A percentile compares a stretch with the other conserved stretches of the same genome.
Conservation (phyloP, 768 basidiomycete species). For the Lactifluus echinatus region DNA sequence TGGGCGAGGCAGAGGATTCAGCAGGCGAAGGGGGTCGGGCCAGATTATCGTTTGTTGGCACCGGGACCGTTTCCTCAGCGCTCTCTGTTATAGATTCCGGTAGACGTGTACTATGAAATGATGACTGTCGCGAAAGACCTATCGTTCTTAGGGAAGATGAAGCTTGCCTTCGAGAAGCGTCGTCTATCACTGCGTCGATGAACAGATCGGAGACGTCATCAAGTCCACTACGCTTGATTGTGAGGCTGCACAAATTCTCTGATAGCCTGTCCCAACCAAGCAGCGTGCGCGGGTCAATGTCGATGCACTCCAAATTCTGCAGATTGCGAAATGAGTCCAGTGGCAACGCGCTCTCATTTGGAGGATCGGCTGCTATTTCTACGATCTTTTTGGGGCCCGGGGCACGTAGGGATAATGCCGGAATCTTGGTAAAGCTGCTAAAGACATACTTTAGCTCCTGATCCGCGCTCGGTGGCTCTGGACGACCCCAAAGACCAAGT, state of each 20-base stretch:
- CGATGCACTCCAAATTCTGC: constrained; percentile 61
- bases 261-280: constrained; percentile 79
- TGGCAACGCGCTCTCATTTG: constrained; percentile 68
- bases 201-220: constrained; percentile 76
- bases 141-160: constrained; percentile 38
- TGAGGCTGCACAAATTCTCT: constrained; percentile 62
- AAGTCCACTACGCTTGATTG: constrained; percentile 69
- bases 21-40: constrained; percentile 13
- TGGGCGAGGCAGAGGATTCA: constrained; percentile 24
- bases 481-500: constrained; percentile 60
- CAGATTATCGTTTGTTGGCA: constrained; percentile 20
- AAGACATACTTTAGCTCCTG: constrained; percentile 78
- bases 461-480: constrained; percentile 52
- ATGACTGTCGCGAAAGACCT: constrained; percentile 33
- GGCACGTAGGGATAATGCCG: constrained; percentile 59
- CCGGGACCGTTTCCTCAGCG: constrained; percentile 26
- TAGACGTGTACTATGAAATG: constrained; percentile 42
- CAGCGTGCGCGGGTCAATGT: constrained; percentile 75
- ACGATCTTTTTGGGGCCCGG: constrained; percentile 57
- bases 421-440: constrained; percentile 85
- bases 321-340: constrained; percentile 82
- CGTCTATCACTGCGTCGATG: constrained; percentile 67
- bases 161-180: constrained; percentile 54
- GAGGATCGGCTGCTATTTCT: constrained; percentile 61
- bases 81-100: constrained; percentile 54